Evolutionary conservation across 148 eudicot genomes (phyloP), one percentile per base, ranked within the genome.

Genomic region (Arctostaphylos glauca): DNA sequence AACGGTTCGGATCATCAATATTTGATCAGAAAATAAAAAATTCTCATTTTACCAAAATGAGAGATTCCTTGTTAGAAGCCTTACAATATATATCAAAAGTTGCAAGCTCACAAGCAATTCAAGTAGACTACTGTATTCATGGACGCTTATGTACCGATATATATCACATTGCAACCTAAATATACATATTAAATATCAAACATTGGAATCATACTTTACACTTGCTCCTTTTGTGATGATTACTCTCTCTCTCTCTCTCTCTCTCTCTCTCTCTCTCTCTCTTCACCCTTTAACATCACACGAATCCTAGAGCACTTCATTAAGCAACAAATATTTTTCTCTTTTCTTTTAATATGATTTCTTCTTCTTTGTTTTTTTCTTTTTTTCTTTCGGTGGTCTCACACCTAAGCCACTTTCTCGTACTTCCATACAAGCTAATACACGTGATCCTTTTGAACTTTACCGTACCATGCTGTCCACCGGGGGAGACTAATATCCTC

Each of bases 351-450:
- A 31, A 31, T 31, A 43, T 72, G 47, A 38, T 72, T 72, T 44
- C 48, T 43, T 75, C 44, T 72, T 44, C 48, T 43, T 75, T 3
- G 25, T 3, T 74, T 75, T 7, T 47, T 9, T n/a, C 48, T 48
- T n/a, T 74, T n/a, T 43, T 16, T 43, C 76, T 72, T 72, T 72
- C 52, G 76, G 76, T 72, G 52, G 76, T 72, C 23, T 43, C 8
- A 46, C 50, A 43, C 50, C 52, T 72, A 16, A 44, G 76, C 38
- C 76, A 46, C 76, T 72, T 72, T 72, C 10, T 44, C 52, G 44
- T 23, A 43, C 76, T 72, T 72, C 44, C 50, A 72, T 72, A 72
- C 50, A 72, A 46, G n/a, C 76, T 7, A 72, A 44, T 43, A 46
- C 48, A 70, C 0, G 74, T 13, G 74, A 70, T 41, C 38, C 74